Percentiles rank a stretch among this genome's conserved stretches.
Evolutionary conservation across 345 rosid genomes (phyloP).

Genomic region (Firmiana major): DNA sequence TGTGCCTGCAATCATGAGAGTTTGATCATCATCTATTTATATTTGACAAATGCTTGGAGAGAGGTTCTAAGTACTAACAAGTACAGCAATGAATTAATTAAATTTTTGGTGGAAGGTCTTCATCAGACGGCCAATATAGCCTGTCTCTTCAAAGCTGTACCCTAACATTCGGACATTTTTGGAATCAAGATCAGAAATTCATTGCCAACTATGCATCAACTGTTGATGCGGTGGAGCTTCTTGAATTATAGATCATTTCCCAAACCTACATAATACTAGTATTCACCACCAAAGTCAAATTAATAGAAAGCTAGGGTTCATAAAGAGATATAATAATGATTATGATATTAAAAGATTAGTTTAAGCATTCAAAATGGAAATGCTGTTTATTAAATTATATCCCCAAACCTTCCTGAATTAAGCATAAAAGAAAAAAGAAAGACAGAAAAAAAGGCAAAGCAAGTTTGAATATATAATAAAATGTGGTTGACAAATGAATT

Average conservation of each 20-base stretch:
- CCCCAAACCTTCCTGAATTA: neutral
- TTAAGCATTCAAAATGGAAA: neutral
- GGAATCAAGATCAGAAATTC: conserved; percentile 24
- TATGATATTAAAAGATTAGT: neutral
- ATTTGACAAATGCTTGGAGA: neutral
- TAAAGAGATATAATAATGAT: neutral
- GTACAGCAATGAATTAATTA: conserved; percentile 16
- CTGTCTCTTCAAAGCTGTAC: conserved; percentile 18
- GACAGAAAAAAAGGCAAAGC: neutral
- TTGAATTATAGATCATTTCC: conserved; percentile 17
- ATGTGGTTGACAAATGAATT: conserved; percentile 11
- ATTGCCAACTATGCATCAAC: conserved; percentile 11
- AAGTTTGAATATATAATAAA: neutral
- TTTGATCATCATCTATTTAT: neutral
- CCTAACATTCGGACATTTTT: conserved; percentile 26
- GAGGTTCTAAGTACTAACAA: conserved; percentile 12
- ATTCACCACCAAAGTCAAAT: neutral
- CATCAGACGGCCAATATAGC: conserved; percentile 11
- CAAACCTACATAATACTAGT: neutral
- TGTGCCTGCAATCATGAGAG: conserved; percentile 3
- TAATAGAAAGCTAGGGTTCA: too few species aligned
- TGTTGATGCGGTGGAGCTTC: neutral
- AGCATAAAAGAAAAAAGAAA: neutral
- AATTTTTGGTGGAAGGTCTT: neutral
- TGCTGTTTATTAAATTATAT: neutral